phyloP scores from a whole-genome alignment of 2,329 filamentous ascomycete species.

The Alternaria panax region DNA sequence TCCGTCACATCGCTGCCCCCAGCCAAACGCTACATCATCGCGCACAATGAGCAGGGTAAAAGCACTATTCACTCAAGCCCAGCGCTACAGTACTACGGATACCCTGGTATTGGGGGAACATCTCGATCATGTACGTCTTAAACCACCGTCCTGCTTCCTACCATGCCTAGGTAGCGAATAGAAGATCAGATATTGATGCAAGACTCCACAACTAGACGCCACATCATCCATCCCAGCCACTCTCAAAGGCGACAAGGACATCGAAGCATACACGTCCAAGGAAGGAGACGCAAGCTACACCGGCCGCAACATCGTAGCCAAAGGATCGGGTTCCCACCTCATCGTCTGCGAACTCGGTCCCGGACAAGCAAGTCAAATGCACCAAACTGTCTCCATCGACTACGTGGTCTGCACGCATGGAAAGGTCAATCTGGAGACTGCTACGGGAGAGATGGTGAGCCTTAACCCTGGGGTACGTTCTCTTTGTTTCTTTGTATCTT shows the following conservation, averaged over 20 bases:
- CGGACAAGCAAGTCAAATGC: constrained; percentile 21
- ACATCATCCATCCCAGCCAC: constrained; percentile 52
- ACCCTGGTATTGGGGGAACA: not conserved
- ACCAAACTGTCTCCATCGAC: constrained; percentile 28
- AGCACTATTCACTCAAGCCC: constrained; percentile 49
- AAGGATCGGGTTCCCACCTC: constrained; percentile 10
- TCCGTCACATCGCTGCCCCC: constrained; percentile 28
- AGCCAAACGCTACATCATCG: constrained; percentile 47
- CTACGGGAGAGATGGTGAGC: constrained; percentile 21
- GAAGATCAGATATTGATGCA: not conserved
- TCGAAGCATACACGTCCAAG: constrained; percentile 43
- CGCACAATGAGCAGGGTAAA: constrained; percentile 45
- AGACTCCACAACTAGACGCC: constrained; percentile 41
- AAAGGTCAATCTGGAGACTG: constrained; percentile 24
- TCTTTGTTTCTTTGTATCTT: not conserved
- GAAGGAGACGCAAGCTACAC: constrained; percentile 14
- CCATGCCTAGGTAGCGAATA: not conserved
- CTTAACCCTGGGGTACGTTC: constrained; percentile 21
- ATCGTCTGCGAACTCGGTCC: constrained; percentile 27
- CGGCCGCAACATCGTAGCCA: constrained; percentile 21
- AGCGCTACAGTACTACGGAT: constrained; percentile 20
- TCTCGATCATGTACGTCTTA: constrained; percentile 1
- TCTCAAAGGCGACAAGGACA: constrained; percentile 53
- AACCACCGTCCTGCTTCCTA: not conserved
- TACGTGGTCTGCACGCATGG: constrained; percentile 31